phyloP scores from a whole-genome alignment of 768 basidiomycete genomes.

The Suillus plorans region DNA sequence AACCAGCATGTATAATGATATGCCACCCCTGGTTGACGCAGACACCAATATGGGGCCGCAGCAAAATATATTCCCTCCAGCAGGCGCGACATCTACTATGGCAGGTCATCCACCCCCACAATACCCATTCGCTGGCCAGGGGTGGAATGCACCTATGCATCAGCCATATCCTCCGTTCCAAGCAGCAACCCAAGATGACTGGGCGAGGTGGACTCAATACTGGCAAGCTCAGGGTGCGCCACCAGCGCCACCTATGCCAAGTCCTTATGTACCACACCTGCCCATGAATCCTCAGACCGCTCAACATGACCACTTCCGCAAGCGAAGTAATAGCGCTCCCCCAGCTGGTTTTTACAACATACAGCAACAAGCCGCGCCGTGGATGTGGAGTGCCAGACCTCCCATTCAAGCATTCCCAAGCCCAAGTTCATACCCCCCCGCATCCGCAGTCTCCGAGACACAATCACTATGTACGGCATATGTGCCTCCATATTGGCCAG shows the following conservation, averaged over 20 bases:
- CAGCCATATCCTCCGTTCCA: not conserved
- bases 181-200: conserved; percentile 9
- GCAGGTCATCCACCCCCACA: conserved; percentile 14
- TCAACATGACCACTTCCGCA: conserved; percentile 7
- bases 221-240: conserved; percentile 9
- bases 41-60: not conserved
- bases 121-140: conserved; percentile 4
- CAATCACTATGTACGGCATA: conserved; percentile 4
- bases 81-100: conserved; percentile 15
- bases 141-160: conserved; percentile 12
- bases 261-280: conserved; percentile 31
- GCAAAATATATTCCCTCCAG: conserved; percentile 25
- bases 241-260: conserved; percentile 21
- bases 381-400: conserved; percentile 20
- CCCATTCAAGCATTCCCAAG: conserved; percentile 15
- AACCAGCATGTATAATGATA: conserved; percentile 18
- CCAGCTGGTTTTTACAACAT: conserved; percentile 1
- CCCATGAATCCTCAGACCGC: not conserved
- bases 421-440: conserved; percentile 22
- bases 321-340: conserved; percentile 8
- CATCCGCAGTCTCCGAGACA: not conserved
- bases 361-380: conserved; percentile 11
- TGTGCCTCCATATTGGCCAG: conserved; percentile 11
- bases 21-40: conserved; percentile 27
- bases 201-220: conserved; percentile 9